Percentiles rank a stretch among this genome's conserved stretches.
Conservation (phyloP, 495 filamentous ascomycete species). For the Talaromyces thailandensis region DNA sequence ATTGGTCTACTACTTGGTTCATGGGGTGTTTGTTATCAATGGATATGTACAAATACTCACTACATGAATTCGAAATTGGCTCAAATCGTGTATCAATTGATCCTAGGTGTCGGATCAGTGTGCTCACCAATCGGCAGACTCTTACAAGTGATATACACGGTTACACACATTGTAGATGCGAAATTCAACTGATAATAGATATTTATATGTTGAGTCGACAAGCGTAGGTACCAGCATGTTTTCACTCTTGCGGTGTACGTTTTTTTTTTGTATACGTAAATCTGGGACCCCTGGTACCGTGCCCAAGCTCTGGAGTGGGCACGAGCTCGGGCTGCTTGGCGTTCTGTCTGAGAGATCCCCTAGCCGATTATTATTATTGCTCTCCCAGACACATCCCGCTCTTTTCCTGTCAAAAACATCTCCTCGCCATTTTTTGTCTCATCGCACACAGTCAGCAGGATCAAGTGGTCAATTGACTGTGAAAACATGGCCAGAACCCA, state of each 20-base stretch:
- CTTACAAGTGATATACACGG: background rate
- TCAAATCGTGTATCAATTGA: background rate
- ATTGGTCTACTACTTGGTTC: background rate
- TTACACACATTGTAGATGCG: no score
- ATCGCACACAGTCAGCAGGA: background rate
- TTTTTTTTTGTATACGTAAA: background rate
- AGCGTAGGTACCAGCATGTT: background rate
- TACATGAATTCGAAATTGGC: background rate
- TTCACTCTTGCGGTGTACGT: background rate
- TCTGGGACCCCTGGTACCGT: background rate
- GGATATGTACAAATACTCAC: background rate
- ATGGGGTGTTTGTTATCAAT: background rate
- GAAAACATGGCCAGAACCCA: conserved; percentile 36
- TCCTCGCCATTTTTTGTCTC: background rate
- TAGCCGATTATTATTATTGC: background rate
- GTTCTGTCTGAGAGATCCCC: background rate
- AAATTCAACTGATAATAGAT: no score
- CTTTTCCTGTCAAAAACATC: background rate
- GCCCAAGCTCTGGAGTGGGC: background rate
- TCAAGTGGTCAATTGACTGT: conserved; percentile 13
- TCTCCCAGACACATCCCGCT: background rate
- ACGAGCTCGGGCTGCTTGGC: conserved; percentile 1
- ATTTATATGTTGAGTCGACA: no score
- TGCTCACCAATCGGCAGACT: background rate
- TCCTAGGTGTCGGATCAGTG: background rate